Evolutionary conservation across 768 basidiomycete species (phyloP).

Genomic region (Pleurotus giganteus): DNA sequence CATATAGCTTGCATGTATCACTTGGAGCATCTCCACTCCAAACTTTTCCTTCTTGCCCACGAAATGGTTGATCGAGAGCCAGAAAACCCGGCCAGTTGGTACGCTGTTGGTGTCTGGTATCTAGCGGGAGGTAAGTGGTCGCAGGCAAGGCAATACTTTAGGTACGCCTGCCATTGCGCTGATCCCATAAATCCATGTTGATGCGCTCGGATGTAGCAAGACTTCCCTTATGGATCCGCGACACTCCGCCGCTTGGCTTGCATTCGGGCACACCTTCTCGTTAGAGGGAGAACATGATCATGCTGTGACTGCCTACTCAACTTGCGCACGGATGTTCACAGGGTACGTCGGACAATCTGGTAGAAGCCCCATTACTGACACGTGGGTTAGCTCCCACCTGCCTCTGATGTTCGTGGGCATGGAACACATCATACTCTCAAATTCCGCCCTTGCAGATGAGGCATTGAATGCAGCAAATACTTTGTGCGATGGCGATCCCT

Average conservation of each 20-base stretch:
- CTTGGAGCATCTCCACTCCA: conserved; percentile 85
- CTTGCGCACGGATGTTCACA: conserved; percentile 91
- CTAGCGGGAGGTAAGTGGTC: conserved; percentile 82
- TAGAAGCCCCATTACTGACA: not conserved
- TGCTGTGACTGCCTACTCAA: conserved; percentile 97
- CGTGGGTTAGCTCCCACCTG: conserved; percentile 72
- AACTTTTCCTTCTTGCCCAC: conserved; percentile 94
- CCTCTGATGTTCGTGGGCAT: conserved; percentile 96
- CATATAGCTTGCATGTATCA: conserved; percentile 99
- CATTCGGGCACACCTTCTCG: conserved; percentile 97
- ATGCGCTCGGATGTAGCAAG: conserved; percentile 58
- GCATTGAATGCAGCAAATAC: conserved; percentile 78
- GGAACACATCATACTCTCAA: conserved; percentile 93
- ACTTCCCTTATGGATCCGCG: conserved; percentile 95
- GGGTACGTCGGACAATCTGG: conserved; percentile 54
- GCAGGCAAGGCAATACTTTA: conserved; percentile 92
- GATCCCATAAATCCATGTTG: not conserved
- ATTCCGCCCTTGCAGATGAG: conserved; percentile 80
- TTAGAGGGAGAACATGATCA: conserved; percentile 98
- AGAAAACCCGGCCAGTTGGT: conserved; percentile 93
- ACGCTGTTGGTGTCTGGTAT: conserved; percentile 98
- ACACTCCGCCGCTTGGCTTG: conserved; percentile 96
- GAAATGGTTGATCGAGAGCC: conserved; percentile 95
- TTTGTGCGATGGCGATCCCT: conserved; percentile 86
- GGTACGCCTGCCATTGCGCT: conserved; percentile 40